Evolutionary conservation across 2,329 filamentous ascomycete genomes (phyloP).

Genomic region (Apiospora marii): DNA sequence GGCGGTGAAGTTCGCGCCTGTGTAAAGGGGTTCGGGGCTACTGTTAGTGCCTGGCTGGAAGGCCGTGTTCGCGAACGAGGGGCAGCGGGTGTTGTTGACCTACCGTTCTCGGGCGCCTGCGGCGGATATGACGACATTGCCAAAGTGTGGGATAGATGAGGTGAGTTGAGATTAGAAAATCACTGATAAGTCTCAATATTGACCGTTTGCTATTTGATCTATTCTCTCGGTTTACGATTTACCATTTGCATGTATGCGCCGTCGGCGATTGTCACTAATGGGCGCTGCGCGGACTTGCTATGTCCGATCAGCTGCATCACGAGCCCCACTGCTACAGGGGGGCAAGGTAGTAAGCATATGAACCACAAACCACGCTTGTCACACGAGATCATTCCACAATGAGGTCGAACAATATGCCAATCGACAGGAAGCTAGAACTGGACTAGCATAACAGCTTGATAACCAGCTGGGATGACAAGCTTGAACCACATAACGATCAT

Average conservation of each 20-base stretch:
- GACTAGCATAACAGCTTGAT: no score
- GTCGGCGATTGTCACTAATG: neutral
- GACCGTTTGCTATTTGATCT: neutral
- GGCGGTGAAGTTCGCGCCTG: slow-evolving; percentile 32
- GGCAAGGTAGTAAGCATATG: neutral
- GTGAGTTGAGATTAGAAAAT: neutral
- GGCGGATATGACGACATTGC: neutral
- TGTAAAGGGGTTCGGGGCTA: neutral
- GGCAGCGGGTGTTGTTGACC: neutral
- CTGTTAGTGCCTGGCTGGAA: neutral
- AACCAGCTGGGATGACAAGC: neutral
- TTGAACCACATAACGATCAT: neutral
- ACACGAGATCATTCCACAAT: neutral
- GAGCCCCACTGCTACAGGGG: neutral
- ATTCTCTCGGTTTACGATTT: neutral
- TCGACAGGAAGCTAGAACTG: no score
- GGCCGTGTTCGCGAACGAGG: neutral
- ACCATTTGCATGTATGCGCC: neutral
- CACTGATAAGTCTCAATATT: neutral
- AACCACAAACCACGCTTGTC: neutral
- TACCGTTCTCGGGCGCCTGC: neutral
- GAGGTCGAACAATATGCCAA: no score
- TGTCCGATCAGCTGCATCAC: neutral
- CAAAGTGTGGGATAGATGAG: neutral
- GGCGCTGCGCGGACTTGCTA: neutral